Base-by-base conservation (phyloP, 2,329 filamentous ascomycete genomes). In the Cladosporium sp. region DNA sequence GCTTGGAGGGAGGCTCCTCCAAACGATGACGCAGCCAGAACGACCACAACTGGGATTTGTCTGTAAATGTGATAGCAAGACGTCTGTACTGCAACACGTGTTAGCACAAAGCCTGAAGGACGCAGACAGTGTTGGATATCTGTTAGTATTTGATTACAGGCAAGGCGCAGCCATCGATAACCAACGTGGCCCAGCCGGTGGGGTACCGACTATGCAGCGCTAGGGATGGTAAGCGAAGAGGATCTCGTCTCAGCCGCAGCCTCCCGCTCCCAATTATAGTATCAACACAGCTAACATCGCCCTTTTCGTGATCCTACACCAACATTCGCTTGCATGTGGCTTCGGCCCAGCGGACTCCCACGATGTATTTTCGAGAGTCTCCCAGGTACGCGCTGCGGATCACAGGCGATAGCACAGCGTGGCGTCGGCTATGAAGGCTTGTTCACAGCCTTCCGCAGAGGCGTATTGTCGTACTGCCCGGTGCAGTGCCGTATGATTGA, bases 381-480 rank as follows among this genome's bases (percentile, higher is more conserved):
- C 15, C 30, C 34, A 38, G 54, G 42, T 36, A 56, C 54, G 38
- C 25, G 36, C 39, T 45, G 54, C 42, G 40, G 39, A 38, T 30
- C 11, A 28, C 37, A 42, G 40, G 34, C 40, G 25, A 36, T 50
- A 22, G 47, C 34, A 30, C 47, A 37, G 47, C 19, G 52, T 47
- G 52, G 52, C 52, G 52, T 22, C 30, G 17, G 34, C 15, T 9
- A n/a, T 17, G 15, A 45, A 56, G 42, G 54, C 54, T 56, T 56
- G 54, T 47, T 47, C 34, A 34, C 34, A 39, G 42, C 54, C 42
- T 34, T 19, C 19, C 17, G 20, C 14, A 49, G 20, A 22, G 12
- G 22, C 12, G 20, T 28, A 14, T 45, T 43, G 34, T 39, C 37
- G 54, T 56, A 56, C 28, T 56, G 34, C 40, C 54, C 11, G 37